phyloP scores from a whole-genome alignment of 768 basidiomycete species.

The Rhizopogon vulgaris region DNA sequence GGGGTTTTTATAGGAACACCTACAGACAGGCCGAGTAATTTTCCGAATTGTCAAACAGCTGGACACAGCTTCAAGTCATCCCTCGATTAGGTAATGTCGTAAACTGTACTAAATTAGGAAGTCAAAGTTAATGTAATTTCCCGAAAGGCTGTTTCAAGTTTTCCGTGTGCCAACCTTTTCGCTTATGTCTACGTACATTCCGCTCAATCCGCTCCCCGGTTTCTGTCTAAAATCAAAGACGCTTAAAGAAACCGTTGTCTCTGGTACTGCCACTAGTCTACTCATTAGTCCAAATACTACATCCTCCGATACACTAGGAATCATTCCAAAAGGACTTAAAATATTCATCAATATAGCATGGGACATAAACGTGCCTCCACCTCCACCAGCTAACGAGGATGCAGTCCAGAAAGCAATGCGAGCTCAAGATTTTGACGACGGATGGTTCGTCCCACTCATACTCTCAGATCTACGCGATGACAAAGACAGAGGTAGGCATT shows the following conservation, averaged over 20 bases:
- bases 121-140: not conserved
- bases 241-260: constrained; percentile 30
- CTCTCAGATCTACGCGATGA: constrained; percentile 60
- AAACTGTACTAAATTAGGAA: not conserved
- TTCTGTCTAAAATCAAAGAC: constrained; percentile 65
- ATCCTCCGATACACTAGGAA: constrained; percentile 2
- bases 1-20: not conserved
- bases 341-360: constrained; percentile 73
- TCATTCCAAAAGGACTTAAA: constrained; percentile 47
- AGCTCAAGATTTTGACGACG: constrained; percentile 40
- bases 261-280: constrained; percentile 6
- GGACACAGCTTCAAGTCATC: not conserved
- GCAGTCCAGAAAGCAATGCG: constrained; percentile 53
- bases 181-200: not conserved
- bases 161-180: not conserved
- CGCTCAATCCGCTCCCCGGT: constrained; percentile 45
- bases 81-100: not conserved
- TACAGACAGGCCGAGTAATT: not conserved
- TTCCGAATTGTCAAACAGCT: not conserved
- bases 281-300: not conserved
- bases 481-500: constrained; percentile 59
- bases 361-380: constrained; percentile 62
- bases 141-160: not conserved
- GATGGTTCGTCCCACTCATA: constrained; percentile 65
- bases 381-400: constrained; percentile 55